These are phyloP conservation scores for Naganishia vaughanmartiniae DNA, from an alignment of 768 basidiomycete genomes.

Conservation along the genomic window DNA sequence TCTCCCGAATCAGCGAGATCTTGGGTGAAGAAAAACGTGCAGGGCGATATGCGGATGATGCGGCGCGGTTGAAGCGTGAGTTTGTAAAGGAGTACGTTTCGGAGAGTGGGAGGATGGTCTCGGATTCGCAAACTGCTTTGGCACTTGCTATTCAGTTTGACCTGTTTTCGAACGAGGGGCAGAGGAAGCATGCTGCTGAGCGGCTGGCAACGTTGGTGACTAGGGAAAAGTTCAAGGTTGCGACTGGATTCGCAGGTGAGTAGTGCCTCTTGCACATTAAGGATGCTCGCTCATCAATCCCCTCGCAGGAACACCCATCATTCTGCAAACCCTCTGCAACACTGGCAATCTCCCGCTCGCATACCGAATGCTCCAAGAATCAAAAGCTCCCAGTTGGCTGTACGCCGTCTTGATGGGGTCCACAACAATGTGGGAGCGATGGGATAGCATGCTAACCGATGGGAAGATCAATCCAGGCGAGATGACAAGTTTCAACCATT, in stretches of 20 bases:
- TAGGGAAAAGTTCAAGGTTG: constrained; percentile 40
- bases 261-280: not conserved
- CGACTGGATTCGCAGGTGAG: constrained; percentile 44
- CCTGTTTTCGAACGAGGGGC: constrained; percentile 31
- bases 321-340: constrained; percentile 39
- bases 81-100: constrained; percentile 44
- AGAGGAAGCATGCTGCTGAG: constrained; percentile 15
- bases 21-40: constrained; percentile 37
- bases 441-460: constrained; percentile 44
- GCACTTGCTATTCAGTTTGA: constrained; percentile 43
- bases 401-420: constrained; percentile 39
- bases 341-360: constrained; percentile 38
- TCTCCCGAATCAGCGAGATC: constrained; percentile 33
- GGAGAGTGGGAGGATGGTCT: constrained; percentile 37
- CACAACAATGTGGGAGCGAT: constrained; percentile 46
- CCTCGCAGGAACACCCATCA: constrained; percentile 40
- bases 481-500: constrained; percentile 49
- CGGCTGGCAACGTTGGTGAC: constrained; percentile 28
- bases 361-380: constrained; percentile 46
- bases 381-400: constrained; percentile 39
- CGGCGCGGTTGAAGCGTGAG: constrained; percentile 27
- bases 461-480: constrained; percentile 46
- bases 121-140: constrained; percentile 44
- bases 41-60: constrained; percentile 33
- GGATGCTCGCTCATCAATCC: not conserved